Conservation (phyloP, 2,329 filamentous ascomycete species). For the Xylaria sp. region DNA sequence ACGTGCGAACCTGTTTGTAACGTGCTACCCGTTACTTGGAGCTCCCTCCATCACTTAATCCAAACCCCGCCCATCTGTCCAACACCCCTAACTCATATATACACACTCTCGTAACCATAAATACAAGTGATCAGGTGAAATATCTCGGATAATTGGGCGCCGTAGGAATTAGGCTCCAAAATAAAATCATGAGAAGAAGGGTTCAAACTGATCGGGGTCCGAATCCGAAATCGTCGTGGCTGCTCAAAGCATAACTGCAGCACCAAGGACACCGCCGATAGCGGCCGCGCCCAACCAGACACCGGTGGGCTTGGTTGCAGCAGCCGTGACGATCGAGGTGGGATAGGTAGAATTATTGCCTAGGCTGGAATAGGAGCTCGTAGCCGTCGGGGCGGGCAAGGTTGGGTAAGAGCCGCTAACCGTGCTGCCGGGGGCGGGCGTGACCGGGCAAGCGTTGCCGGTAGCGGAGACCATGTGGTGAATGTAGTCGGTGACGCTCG, state of each 20-base stretch:
- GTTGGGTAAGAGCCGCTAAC: conserved; percentile 31
- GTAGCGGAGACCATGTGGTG: conserved; percentile 29
- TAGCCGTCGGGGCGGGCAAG: conserved; percentile 24
- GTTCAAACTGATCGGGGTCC: conserved; percentile 7
- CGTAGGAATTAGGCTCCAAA: background rate
- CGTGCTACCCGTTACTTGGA: too few relatives aligned
- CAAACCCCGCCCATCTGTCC: too few relatives aligned
- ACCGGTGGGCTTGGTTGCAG: conserved; percentile 42
- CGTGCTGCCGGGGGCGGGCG: conserved; percentile 19
- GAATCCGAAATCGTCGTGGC: background rate
- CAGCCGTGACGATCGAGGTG: conserved; percentile 31
- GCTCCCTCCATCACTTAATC: too few relatives aligned
- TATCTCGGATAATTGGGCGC: conserved; percentile 3
- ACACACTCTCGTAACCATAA: background rate
- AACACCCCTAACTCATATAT: too few relatives aligned
- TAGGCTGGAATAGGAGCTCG: background rate
- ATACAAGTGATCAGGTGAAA: background rate
- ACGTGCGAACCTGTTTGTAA: too few relatives aligned
- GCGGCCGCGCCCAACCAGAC: conserved; percentile 42
- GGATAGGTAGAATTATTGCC: conserved; percentile 21
- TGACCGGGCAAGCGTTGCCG: conserved; percentile 18
- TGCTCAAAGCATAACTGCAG: conserved; percentile 49
- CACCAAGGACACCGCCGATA: conserved; percentile 44
- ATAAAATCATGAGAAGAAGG: conserved; percentile 4
- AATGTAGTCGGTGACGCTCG: conserved; percentile 33